Evolutionary conservation across 495 filamentous ascomycete genomes (phyloP).

Genomic region (Cetradonia linearis): DNA sequence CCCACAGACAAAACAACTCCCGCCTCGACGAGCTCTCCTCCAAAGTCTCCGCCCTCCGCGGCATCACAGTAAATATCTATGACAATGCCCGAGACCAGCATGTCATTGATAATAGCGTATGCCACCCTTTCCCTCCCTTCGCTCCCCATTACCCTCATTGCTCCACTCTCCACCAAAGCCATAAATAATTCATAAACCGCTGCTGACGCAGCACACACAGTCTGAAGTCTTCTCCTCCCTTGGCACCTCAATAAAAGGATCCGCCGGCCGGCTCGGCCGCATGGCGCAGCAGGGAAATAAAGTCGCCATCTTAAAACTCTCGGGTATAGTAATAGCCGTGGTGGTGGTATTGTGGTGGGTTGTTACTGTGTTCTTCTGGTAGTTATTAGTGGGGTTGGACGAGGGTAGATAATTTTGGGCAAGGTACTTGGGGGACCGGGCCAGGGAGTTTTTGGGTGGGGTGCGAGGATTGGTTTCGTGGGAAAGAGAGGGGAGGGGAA

Average conservation of each 20-base stretch:
- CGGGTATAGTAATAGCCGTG: constrained; percentile 67
- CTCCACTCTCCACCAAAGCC: background rate
- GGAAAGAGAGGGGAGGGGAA: constrained; percentile 21
- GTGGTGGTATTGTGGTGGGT: constrained; percentile 69
- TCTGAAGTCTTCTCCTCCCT: constrained; percentile 54
- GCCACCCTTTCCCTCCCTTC: constrained; percentile 18
- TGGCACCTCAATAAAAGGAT: constrained; percentile 60
- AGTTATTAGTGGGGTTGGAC: background rate
- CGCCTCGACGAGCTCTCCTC: constrained; percentile 81
- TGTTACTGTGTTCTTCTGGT: constrained; percentile 49
- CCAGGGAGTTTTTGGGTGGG: constrained; percentile 9
- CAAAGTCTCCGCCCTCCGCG: constrained; percentile 84
- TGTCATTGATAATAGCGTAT: constrained; percentile 75
- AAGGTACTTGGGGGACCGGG: too few relatives aligned
- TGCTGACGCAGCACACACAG: constrained; percentile 28
- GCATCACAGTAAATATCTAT: constrained; percentile 98
- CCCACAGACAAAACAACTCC: constrained; percentile 76
- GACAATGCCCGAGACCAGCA: constrained; percentile 82
- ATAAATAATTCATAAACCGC: background rate
- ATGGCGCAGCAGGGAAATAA: constrained; percentile 90
- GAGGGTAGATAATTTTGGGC: constrained; percentile 11
- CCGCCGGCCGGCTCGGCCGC: constrained; percentile 72
- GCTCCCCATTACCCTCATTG: background rate
- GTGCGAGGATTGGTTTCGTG: constrained; percentile 6
- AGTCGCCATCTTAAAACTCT: constrained; percentile 78